Evolutionary conservation across 306 rosid species (phyloP), one percentile per base, ranked within the genome.

Genomic region (Vachellia collinsii): DNA sequence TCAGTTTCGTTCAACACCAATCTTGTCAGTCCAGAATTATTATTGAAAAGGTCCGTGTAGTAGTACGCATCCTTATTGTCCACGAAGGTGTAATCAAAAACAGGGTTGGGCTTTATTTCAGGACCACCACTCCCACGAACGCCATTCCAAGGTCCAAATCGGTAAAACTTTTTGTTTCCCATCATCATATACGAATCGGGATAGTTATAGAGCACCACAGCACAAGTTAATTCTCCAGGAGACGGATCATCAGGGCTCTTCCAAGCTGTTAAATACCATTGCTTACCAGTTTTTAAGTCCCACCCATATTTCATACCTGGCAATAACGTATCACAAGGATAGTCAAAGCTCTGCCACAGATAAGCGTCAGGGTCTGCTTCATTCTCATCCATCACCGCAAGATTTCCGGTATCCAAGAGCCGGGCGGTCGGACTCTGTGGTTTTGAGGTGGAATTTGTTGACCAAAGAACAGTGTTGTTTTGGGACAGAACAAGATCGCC

Each of bases 281-380:
- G 38, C 68, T 9, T 11, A 12, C 68, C 68, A 12, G n/a, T 62
- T 62, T 25, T 62, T 4, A 62, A 29, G 68, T 62, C 41, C n/a
- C 68, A 25, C 0, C 41, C 68, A 2, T 25, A 25, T 29, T 62
- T 62, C 68, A 62, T 62, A 25, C 68, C 68, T 12, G 68, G 68
- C 19, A 62, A 29, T 25, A 62, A 62, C 16, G 68, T 62, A 13
- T 62, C 68, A 29, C 9, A 29, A 0, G 68, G 68, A 29, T 29
- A 62, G 41, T 62, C 68, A 62, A 62, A 62, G n/a, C 41, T 62
- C 16, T 62, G 68, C 68, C 68, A 62, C 5, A 62, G 29, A 62
- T 62, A 62, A 1, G n/a, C 41, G 0, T 29, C 41, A 12, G n/a
- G 68, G 41, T 29, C 38, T 25, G 16, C 20, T 5, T 4, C 58